Base-by-base conservation (phyloP, 2,329 filamentous ascomycete species). In the Fusarium denticulatum region DNA sequence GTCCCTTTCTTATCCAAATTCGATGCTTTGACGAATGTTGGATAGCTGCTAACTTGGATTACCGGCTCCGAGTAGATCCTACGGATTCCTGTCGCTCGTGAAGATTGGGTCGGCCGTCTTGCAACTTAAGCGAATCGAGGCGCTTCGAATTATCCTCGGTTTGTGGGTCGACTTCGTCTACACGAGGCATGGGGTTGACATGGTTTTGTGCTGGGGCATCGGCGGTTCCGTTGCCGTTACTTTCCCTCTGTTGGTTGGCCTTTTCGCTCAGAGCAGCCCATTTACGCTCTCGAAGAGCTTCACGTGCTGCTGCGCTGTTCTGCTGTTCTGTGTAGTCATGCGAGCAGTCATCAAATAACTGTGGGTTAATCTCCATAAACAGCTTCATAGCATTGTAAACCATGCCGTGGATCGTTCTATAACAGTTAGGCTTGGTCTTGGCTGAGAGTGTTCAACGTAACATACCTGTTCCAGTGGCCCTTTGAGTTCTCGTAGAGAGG, bases 321-420 rank as follows among this genome's bases (percentile, higher is more conserved):
- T 98, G 96, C 79, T 96, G 93, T 82, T 98, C 96, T 10, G 95
- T 97, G 83, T 99, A 99, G 74, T 98, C 95, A 80, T 98, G 96
- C 40, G 96, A 98, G 84, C 96, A 99, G 81, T 99, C 96, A 78
- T 99, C 96, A 79, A 99, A 99, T 28, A 99, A 89, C 82, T 98
- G 95, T 15, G 96, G 96, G 82, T 98, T 98, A 79, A 99, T 98
- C 82, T 99, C 96, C 96, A 99, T 99, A 83, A 99, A 99, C 42
- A 99, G 89, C 83, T 99, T 99, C 96, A 99, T 98, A 64, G 96
- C 96, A 79, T 98, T 99, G 83, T 98, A 98, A 16, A 99, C 96
- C 96, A 99, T 98, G 81, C 96, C 96, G 80, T 99, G 96, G 76
- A 99, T 99, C 13, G 96, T 99, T 79, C 96, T 98, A 74, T 5